Percentiles rank a stretch among this genome's conserved stretches.
phyloP scores from a whole-genome alignment of 306 rosid genomes.

The Castanospermum australe region DNA sequence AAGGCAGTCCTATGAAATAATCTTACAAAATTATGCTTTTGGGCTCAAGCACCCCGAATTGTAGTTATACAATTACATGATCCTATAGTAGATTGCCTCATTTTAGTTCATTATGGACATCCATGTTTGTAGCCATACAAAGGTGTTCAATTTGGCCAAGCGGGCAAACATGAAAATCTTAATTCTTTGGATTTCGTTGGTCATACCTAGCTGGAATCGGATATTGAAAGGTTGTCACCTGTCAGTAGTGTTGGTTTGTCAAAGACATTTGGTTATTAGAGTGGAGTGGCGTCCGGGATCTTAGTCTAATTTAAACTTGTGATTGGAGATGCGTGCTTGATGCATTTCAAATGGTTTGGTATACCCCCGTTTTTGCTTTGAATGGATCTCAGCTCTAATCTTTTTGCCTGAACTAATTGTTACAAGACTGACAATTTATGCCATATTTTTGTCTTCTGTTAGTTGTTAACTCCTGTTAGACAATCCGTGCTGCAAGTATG shows the following conservation, averaged over 20 bases:
- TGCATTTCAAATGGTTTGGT: neutral
- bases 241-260: no score
- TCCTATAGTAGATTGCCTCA: neutral
- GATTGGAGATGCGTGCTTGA: conserved; percentile 5
- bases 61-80: neutral
- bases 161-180: neutral
- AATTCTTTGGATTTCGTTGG: neutral
- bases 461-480: neutral
- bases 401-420: neutral
- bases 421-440: neutral
- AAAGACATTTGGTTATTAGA: neutral
- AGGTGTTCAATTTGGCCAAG: neutral
- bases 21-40: neutral
- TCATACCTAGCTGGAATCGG: neutral
- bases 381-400: neutral
- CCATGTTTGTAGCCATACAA: neutral
- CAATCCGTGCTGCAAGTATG: neutral
- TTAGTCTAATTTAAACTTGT: neutral
- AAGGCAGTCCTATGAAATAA: neutral
- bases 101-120: neutral
- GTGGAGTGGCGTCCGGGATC: neutral
- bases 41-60: neutral
- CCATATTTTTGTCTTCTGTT: neutral
- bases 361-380: neutral
- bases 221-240: no score